Evolutionary conservation across 129 eudicot species (phyloP).

Genomic region (Centrapalus pauciflorus): DNA sequence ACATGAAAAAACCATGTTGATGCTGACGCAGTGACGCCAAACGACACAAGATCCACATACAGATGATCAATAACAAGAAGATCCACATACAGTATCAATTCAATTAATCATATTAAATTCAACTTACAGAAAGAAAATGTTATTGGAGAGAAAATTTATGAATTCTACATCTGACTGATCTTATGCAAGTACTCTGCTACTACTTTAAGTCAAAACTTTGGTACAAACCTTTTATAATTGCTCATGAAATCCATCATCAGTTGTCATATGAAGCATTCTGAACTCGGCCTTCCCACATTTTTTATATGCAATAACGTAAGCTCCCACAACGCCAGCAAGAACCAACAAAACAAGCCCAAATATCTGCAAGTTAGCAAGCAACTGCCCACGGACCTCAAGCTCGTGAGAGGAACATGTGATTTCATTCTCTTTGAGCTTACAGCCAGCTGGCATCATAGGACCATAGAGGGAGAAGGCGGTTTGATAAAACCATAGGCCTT

Average conservation of each 20-base stretch:
- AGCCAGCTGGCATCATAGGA: slow-evolving; percentile 84
- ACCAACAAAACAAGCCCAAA: slow-evolving; percentile 59
- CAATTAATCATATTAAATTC: neutral
- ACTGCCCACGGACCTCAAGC: slow-evolving; percentile 54
- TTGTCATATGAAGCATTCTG: slow-evolving; percentile 18
- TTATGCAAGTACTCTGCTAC: slow-evolving; percentile 5
- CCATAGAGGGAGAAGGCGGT: slow-evolving; percentile 90
- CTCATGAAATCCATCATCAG: slow-evolving; percentile 35
- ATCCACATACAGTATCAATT: slow-evolving; percentile 6
- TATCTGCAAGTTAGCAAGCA: slow-evolving; percentile 82
- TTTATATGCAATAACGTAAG: slow-evolving; percentile 46
- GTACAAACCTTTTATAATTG: slow-evolving; percentile 13
- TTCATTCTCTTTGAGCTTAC: slow-evolving; percentile 39
- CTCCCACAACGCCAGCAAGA: slow-evolving; percentile 49
- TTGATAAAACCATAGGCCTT: slow-evolving; percentile 94
- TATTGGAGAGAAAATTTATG: neutral
- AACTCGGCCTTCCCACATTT: slow-evolving; percentile 29
- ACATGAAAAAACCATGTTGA: too few relatives aligned
- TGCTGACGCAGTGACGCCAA: too few relatives aligned
- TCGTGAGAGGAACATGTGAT: slow-evolving; percentile 45
- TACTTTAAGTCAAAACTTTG: slow-evolving; percentile 11
- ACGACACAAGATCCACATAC: too few relatives aligned
- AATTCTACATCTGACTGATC: slow-evolving; percentile 23
- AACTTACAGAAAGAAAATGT: neutral
- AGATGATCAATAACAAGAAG: neutral